These are phyloP conservation scores for Colletotrichum chrysophilum DNA, from an alignment of 2,329 filamentous ascomycete species.

Conservation along the genomic window DNA sequence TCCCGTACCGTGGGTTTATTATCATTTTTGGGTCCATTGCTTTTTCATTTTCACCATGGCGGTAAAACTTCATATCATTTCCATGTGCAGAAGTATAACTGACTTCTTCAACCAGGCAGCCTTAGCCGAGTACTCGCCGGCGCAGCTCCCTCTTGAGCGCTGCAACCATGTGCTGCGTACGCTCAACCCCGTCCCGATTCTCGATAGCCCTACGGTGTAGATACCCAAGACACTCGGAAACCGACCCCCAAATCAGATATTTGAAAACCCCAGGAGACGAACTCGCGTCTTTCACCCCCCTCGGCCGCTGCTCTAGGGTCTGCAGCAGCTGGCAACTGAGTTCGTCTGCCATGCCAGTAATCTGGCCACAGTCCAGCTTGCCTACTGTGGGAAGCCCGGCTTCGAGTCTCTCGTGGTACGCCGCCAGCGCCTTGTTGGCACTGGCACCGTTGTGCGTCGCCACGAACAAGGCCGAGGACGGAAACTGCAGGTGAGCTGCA, in stretches of 20 bases:
- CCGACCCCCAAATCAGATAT: conserved; percentile 23
- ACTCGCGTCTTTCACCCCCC: neutral
- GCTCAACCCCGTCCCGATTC: conserved; percentile 18
- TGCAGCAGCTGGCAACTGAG: conserved; percentile 70
- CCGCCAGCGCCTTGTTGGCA: conserved; percentile 63
- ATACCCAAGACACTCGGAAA: conserved; percentile 25
- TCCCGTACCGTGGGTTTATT: neutral
- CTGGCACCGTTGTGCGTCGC: conserved; percentile 76
- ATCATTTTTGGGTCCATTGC: neutral
- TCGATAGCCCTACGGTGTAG: conserved; percentile 25
- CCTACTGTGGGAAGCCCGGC: conserved; percentile 43
- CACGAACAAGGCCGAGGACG: conserved; percentile 67
- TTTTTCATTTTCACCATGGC: neutral
- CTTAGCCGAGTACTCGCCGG: conserved; percentile 26
- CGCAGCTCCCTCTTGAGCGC: conserved; percentile 33
- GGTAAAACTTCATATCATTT: neutral
- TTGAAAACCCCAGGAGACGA: conserved; percentile 20
- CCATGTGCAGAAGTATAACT: too few relatives aligned
- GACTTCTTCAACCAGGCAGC: neutral
- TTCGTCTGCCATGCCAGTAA: conserved; percentile 84
- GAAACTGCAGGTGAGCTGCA: conserved; percentile 53
- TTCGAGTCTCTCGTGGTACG: conserved; percentile 58
- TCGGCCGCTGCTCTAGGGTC: conserved; percentile 3
- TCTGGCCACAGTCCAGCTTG: conserved; percentile 41
- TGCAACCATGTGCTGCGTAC: conserved; percentile 28